phyloP scores from a whole-genome alignment of 2,329 filamentous ascomycete genomes.

The Cercospora zeae-maydis region DNA sequence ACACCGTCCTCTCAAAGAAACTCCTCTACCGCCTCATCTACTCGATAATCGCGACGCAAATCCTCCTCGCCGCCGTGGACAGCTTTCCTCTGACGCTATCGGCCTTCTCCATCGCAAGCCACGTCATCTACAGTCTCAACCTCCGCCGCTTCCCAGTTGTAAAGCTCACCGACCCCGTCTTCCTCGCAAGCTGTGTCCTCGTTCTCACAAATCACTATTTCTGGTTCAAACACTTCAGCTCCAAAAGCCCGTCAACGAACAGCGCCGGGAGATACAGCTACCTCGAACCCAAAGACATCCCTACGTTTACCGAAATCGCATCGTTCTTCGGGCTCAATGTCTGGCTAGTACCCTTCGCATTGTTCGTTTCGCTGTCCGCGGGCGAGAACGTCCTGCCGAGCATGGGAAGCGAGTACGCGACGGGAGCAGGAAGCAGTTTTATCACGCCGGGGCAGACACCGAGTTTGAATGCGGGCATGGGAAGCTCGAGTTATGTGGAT shows the following conservation, averaged over 20 bases:
- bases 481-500: slow-evolving; percentile 7
- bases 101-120: slow-evolving; percentile 70
- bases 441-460: slow-evolving; percentile 44
- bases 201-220: slow-evolving; percentile 89
- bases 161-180: slow-evolving; percentile 80
- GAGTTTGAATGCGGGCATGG: slow-evolving; percentile 18
- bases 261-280: slow-evolving; percentile 53
- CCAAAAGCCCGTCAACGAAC: slow-evolving; percentile 47
- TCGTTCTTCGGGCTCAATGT: slow-evolving; percentile 95
- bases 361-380: slow-evolving; percentile 91
- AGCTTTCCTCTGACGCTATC: slow-evolving; percentile 76
- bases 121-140: slow-evolving; percentile 84
- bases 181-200: slow-evolving; percentile 76
- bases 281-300: slow-evolving; percentile 51
- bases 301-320: slow-evolving; percentile 88
- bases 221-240: slow-evolving; percentile 90
- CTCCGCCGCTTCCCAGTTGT: slow-evolving; percentile 73
- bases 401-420: slow-evolving; percentile 75
- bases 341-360: slow-evolving; percentile 90
- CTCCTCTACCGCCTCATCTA: slow-evolving; percentile 85
- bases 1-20: slow-evolving; percentile 86
- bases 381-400: slow-evolving; percentile 92
- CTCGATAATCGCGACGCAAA: slow-evolving; percentile 68
- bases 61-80: slow-evolving; percentile 74
- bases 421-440: slow-evolving; percentile 54